phyloP scores from a whole-genome alignment of 345 rosid species.

The Eucalyptus curtisii region DNA sequence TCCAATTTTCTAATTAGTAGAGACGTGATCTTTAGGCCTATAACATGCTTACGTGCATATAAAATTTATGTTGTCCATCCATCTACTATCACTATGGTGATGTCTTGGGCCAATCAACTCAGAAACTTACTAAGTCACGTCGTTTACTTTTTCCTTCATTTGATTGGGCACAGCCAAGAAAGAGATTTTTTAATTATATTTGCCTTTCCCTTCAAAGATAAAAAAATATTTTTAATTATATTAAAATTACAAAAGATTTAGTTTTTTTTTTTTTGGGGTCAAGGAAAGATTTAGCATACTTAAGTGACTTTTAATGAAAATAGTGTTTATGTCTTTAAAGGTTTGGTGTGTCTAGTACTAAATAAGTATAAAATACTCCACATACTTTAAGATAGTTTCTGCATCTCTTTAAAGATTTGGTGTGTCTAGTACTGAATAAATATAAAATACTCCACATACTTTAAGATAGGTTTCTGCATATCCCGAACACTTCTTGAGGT shows the following conservation, averaged over 20 bases:
- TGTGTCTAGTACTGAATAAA: not conserved
- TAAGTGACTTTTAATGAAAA: not conserved
- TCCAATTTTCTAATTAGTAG: not conserved
- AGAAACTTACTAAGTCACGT: not conserved
- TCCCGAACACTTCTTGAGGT: not conserved
- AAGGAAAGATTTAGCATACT: not conserved
- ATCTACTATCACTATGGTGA: not conserved
- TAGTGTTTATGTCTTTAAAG: not conserved
- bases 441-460: not conserved
- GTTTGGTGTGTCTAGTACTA: not conserved
- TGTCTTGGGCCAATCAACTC: not conserved
- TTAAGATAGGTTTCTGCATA: not conserved
- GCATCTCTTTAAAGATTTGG: not conserved
- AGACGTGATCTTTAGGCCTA: not conserved
- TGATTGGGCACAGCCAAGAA: not conserved
- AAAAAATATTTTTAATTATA: not conserved
- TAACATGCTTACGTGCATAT: not conserved
- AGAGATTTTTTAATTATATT: not conserved
- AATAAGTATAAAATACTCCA: not conserved
- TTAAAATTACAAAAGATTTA: not conserved
- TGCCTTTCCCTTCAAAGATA: not conserved
- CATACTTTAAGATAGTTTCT: not conserved
- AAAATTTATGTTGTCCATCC: not conserved
- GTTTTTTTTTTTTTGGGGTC: not conserved
- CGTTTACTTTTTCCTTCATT: not conserved